Conservation (phyloP, 495 filamentous ascomycete species). For the Aspergillus cristatus region DNA sequence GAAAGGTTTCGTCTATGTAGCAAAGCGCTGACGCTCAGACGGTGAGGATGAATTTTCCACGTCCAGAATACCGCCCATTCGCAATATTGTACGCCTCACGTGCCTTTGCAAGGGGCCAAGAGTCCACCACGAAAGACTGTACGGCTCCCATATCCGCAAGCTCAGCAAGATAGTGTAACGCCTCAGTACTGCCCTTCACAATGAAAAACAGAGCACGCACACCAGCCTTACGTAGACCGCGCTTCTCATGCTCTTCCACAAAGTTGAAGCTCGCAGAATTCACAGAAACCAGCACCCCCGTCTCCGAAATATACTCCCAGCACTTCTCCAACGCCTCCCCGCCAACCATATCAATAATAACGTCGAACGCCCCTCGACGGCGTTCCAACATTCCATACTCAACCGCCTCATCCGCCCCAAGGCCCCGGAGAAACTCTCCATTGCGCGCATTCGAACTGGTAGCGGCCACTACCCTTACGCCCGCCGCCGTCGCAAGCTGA, state of each 20-base stretch:
- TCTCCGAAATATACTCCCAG: slow-evolving; percentile 16
- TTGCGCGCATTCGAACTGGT: slow-evolving; percentile 21
- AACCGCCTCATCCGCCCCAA: slow-evolving; percentile 21
- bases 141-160: slow-evolving; percentile 14
- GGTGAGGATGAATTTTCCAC: slow-evolving; percentile 22
- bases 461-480: slow-evolving; percentile 18
- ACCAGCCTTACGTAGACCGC: slow-evolving; percentile 7
- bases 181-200: slow-evolving; percentile 13
- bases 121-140: slow-evolving; percentile 18
- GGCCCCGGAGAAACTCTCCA: slow-evolving; percentile 14
- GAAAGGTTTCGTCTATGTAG: too few species aligned
- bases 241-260: slow-evolving; percentile 25
- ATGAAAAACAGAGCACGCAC: slow-evolving; percentile 26
- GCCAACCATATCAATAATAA: slow-evolving; percentile 27
- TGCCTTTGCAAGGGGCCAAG: slow-evolving; percentile 13
- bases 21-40: too few species aligned
- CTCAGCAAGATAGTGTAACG: slow-evolving; percentile 9
- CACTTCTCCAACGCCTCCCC: slow-evolving; percentile 16
- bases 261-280: slow-evolving; percentile 26
- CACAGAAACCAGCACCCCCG: slow-evolving; percentile 21
- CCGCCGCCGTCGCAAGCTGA: slow-evolving; percentile 20
- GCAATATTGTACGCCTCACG: slow-evolving; percentile 25
- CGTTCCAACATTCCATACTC: slow-evolving; percentile 17
- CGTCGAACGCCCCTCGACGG: slow-evolving; percentile 15
- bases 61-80: slow-evolving; percentile 12